Evolutionary conservation across 441 rosid genomes (phyloP).

Genomic region (Erysimum pusillum): DNA sequence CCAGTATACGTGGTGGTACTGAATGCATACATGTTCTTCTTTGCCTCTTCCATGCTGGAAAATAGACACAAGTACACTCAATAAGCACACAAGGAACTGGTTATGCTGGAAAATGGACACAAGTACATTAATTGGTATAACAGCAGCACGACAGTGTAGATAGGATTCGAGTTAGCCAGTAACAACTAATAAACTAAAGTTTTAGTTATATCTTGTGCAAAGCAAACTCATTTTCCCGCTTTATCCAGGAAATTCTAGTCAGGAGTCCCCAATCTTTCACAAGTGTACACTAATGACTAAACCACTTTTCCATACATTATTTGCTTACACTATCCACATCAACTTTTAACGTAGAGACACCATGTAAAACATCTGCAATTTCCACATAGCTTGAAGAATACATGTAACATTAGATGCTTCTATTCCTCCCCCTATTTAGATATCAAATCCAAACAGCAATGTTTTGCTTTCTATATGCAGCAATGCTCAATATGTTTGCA

Average conservation of each 20-base stretch:
- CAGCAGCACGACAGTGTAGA: background rate
- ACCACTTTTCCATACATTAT: constrained; percentile 1
- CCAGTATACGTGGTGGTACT: constrained; percentile 97
- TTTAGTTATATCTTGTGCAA: background rate
- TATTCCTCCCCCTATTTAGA: background rate
- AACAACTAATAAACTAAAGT: background rate
- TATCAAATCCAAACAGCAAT: background rate
- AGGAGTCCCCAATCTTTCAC: background rate
- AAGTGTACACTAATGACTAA: constrained; percentile 16
- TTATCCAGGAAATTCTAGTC: background rate
- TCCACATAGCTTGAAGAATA: constrained; percentile 15
- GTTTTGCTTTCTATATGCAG: background rate
- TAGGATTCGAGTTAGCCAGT: background rate
- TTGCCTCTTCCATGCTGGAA: constrained; percentile 95
- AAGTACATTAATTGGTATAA: background rate
- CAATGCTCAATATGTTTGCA: constrained; percentile 22
- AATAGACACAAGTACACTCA: constrained; percentile 13
- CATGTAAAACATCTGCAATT: background rate
- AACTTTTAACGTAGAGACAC: background rate
- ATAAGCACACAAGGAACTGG: background rate
- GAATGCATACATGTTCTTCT: constrained; percentile 96
- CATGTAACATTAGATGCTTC: background rate
- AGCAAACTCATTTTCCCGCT: background rate
- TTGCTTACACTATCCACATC: background rate
- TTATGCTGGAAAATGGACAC: constrained; percentile 47